These are phyloP conservation scores for Fagopyrum homotropicum DNA, from an alignment of 148 eudicot genomes.

Conservation along the genomic window DNA sequence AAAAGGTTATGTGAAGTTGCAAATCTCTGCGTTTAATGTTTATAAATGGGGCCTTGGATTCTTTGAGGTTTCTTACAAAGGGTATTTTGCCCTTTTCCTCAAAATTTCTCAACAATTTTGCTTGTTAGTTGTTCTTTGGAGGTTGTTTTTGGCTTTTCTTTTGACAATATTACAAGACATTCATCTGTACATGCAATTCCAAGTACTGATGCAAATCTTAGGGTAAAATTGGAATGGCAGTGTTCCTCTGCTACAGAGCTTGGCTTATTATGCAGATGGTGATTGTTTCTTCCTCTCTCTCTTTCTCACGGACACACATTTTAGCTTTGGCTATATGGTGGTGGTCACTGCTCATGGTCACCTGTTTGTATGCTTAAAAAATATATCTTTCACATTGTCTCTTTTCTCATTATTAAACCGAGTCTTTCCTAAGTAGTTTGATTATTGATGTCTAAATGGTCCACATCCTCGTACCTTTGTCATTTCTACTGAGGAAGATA, in stretches of 20 bases:
- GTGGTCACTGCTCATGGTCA: slow-evolving; percentile 2
- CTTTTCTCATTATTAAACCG: background rate
- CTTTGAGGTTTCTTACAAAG: background rate
- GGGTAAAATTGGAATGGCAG: background rate
- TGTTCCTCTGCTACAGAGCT: background rate
- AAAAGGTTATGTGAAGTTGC: slow-evolving; percentile 10
- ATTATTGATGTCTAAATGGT: background rate
- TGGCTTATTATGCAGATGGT: slow-evolving; percentile 9
- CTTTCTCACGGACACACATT: slow-evolving; percentile 1
- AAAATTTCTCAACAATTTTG: background rate
- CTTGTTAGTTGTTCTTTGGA: background rate
- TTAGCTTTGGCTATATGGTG: background rate
- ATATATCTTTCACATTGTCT: background rate
- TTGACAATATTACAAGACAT: background rate
- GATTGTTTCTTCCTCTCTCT: background rate
- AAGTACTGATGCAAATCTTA: background rate
- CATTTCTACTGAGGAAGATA: background rate
- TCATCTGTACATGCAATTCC: background rate
- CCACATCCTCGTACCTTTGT: background rate
- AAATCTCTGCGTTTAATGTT: background rate
- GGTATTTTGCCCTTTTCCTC: background rate
- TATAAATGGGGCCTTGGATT: background rate
- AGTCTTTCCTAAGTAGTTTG: slow-evolving; percentile 7
- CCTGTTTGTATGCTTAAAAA: background rate
- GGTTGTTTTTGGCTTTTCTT: background rate